A percentile compares a stretch with the other conserved stretches of the same genome.
phyloP scores from a whole-genome alignment of 2,329 filamentous ascomycete genomes.

The Zalaria sp. region DNA sequence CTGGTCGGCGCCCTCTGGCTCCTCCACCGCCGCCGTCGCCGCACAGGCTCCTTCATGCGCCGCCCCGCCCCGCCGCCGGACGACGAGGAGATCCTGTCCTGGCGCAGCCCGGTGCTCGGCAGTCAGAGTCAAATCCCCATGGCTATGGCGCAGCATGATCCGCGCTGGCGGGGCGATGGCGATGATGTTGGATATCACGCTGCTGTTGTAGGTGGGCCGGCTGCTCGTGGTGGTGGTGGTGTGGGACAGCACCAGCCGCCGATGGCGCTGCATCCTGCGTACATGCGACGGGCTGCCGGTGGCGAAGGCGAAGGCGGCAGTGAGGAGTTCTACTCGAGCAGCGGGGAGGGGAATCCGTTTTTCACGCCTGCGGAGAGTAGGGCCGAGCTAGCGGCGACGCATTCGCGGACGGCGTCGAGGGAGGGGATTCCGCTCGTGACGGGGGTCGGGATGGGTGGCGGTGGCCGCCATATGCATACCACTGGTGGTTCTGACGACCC shows the following conservation, averaged over 20 bases:
- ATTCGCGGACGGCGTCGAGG: background rate
- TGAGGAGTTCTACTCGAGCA: background rate
- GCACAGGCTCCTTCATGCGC: conserved; percentile 5
- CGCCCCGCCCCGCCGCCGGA: conserved; percentile 2
- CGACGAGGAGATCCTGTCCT: conserved; percentile 3
- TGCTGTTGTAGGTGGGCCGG: background rate
- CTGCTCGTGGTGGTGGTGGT: conserved; percentile 1
- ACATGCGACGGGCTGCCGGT: background rate
- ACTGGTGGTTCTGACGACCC: background rate
- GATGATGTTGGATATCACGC: conserved; percentile 2
- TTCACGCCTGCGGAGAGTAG: background rate
- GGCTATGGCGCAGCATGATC: background rate
- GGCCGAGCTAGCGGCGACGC: conserved; percentile 1
- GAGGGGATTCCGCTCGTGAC: background rate
- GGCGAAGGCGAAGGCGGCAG: background rate
- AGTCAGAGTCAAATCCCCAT: background rate
- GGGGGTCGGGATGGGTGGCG: background rate
- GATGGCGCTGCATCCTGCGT: background rate
- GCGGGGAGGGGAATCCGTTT: background rate
- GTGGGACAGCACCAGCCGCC: background rate
- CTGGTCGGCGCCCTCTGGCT: conserved; percentile 7
- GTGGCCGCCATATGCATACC: background rate
- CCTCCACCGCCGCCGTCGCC: conserved; percentile 7
- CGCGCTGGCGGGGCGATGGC: background rate
- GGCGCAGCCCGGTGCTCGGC: background rate